Conservation (phyloP, 2,329 filamentous ascomycete species). For the Phaeosphaeriaceae sp. region DNA sequence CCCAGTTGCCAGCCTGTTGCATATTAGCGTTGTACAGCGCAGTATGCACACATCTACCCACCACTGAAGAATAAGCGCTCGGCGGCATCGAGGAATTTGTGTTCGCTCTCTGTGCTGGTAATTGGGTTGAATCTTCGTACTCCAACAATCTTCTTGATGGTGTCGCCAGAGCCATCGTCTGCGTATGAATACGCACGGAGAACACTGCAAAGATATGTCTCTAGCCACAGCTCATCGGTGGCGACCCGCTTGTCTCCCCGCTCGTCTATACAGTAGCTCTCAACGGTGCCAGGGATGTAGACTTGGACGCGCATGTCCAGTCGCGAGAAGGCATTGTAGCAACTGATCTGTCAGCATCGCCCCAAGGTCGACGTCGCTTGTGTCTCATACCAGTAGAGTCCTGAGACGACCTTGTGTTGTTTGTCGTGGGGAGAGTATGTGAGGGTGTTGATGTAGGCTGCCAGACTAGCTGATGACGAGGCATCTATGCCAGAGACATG, state of each 20-base stretch:
- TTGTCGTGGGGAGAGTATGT: constrained; percentile 88
- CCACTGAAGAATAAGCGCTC: constrained; percentile 95
- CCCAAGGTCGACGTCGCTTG: neutral
- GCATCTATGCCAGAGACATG: constrained; percentile 98
- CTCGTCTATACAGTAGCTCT: constrained; percentile 97
- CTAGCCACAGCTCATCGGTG: constrained; percentile 93
- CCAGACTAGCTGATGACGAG: constrained; percentile 94
- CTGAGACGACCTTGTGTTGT: constrained; percentile 88
- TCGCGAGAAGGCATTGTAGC: constrained; percentile 98
- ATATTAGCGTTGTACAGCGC: neutral
- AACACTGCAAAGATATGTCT: constrained; percentile 96
- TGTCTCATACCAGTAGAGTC: constrained; percentile 80
- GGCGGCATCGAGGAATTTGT: constrained; percentile 92
- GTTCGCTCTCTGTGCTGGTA: constrained; percentile 97
- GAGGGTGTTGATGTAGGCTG: constrained; percentile 97
- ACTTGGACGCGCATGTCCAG: constrained; percentile 99
- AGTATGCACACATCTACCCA: constrained; percentile 39
- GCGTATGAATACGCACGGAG: constrained; percentile 95
- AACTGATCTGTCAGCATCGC: constrained; percentile 59
- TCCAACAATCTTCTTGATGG: constrained; percentile 96
- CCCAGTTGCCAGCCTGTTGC: constrained; percentile 82
- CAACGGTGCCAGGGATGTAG: constrained; percentile 93
- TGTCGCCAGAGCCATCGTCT: constrained; percentile 91
- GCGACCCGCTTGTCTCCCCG: constrained; percentile 92
- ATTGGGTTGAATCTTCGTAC: constrained; percentile 96